Evolutionary conservation across 164 flowering plant genomes (phyloP).

Genomic region (Chimonanthus praecox): DNA sequence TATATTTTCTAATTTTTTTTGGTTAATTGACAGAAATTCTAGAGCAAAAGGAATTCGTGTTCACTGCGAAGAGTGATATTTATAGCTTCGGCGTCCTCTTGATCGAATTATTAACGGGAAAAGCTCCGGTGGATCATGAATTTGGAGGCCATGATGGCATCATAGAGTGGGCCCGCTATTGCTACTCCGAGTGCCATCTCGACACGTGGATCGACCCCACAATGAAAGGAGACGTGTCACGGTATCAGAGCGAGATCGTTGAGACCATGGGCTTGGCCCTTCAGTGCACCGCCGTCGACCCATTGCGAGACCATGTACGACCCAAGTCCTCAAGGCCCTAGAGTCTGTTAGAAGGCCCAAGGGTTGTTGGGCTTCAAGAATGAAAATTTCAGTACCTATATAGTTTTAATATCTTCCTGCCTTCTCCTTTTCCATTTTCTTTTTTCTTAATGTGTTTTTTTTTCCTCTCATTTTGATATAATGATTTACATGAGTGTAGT

Average conservation of each 20-base stretch:
- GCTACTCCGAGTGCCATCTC: constrained; percentile 72
- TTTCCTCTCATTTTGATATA: constrained; percentile 1
- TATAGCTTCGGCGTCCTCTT: constrained; percentile 66
- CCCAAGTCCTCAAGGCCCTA: constrained; percentile 31
- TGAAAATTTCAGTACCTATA: constrained; percentile 19
- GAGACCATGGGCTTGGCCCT: constrained; percentile 68
- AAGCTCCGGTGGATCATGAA: constrained; percentile 39
- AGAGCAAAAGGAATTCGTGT: constrained; percentile 29
- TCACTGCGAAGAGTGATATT: constrained; percentile 52
- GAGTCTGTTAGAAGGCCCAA: constrained; percentile 24
- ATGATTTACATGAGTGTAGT: constrained; percentile 16
- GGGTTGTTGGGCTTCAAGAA: constrained; percentile 33
- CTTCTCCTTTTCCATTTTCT: neutral
- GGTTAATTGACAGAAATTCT: constrained; percentile 32
- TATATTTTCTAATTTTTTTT: neutral
- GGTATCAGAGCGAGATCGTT: constrained; percentile 44
- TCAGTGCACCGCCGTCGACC: constrained; percentile 61
- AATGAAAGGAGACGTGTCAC: constrained; percentile 25
- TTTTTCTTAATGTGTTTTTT: constrained; percentile 2
- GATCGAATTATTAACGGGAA: constrained; percentile 70
- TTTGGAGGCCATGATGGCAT: constrained; percentile 39
- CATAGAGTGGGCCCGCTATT: constrained; percentile 74
- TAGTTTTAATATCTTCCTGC: constrained; percentile 3
- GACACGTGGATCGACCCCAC: constrained; percentile 66
- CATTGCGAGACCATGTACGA: constrained; percentile 45